Evolutionary conservation across 2,329 filamentous ascomycete species (phyloP).

Genomic region (Diplocarpon rosae): DNA sequence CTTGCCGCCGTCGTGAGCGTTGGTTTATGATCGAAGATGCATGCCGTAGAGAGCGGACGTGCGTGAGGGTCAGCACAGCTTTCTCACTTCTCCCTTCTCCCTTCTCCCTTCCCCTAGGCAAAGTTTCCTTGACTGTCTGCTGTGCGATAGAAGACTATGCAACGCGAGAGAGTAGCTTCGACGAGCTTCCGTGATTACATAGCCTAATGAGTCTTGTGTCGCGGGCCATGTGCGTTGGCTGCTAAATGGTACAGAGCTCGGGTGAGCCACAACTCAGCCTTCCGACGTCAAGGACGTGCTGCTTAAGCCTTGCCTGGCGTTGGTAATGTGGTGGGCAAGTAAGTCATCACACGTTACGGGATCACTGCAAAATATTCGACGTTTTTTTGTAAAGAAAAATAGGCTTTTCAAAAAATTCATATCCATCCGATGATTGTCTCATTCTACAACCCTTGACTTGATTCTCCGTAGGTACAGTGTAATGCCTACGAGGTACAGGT

Average conservation of each 20-base stretch:
- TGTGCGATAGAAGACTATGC: not conserved
- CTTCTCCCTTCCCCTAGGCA: not conserved
- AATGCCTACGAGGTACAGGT: too few relatives aligned
- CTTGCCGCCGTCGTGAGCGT: slow-evolving; percentile 10
- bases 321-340: too few relatives aligned
- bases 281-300: slow-evolving; percentile 1
- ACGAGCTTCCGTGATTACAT: not conserved
- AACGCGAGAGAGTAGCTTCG: not conserved
- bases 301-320: slow-evolving; percentile 2
- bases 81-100: too few relatives aligned
- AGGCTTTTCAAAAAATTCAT: too few relatives aligned
- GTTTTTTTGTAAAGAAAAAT: too few relatives aligned
- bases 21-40: slow-evolving; percentile 16
- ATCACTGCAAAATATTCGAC: too few relatives aligned
- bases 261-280: not conserved
- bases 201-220: not conserved
- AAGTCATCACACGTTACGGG: too few relatives aligned
- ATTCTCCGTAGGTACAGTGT: too few relatives aligned
- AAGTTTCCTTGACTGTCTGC: not conserved
- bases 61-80: not conserved
- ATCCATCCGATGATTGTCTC: too few relatives aligned
- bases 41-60: slow-evolving; percentile 12
- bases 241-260: slow-evolving; percentile 1
- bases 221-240: not conserved
- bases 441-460: too few relatives aligned